A percentile compares a stretch with the other conserved stretches of the same genome.
Evolutionary conservation across 495 filamentous ascomycete genomes (phyloP).

Genomic region (Copromyces sp.): DNA sequence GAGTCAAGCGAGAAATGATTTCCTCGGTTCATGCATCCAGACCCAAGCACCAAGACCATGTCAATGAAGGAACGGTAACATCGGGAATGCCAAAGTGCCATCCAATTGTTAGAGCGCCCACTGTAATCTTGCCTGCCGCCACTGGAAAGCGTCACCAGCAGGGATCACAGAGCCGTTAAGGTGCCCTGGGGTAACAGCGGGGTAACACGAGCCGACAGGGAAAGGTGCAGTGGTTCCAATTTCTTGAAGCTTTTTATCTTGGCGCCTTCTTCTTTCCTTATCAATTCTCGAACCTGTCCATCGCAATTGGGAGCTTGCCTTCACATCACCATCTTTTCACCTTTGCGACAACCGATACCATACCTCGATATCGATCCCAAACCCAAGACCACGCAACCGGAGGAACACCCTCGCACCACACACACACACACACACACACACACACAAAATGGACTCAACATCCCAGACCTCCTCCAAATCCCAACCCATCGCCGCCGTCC

Average conservation of each 20-base stretch:
- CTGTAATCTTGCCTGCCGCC: background rate
- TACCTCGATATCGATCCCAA: background rate
- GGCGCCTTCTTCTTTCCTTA: background rate
- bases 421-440: background rate
- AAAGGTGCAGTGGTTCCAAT: background rate
- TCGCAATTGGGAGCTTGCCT: background rate
- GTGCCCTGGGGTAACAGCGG: slow-evolving; percentile 1
- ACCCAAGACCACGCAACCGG: background rate
- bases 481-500: slow-evolving; percentile 46
- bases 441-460: slow-evolving; percentile 8
- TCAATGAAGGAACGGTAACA: background rate
- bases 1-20: background rate
- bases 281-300: background rate
- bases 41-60: background rate
- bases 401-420: background rate
- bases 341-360: background rate
- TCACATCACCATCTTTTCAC: background rate
- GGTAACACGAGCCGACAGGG: slow-evolving; percentile 9
- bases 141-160: background rate
- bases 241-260: background rate
- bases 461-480: slow-evolving; percentile 9
- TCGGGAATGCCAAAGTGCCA: background rate
- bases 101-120: background rate
- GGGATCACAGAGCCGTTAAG: background rate
- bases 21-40: background rate